phyloP scores from a whole-genome alignment of 768 basidiomycete species.

The Boletales sp. region DNA sequence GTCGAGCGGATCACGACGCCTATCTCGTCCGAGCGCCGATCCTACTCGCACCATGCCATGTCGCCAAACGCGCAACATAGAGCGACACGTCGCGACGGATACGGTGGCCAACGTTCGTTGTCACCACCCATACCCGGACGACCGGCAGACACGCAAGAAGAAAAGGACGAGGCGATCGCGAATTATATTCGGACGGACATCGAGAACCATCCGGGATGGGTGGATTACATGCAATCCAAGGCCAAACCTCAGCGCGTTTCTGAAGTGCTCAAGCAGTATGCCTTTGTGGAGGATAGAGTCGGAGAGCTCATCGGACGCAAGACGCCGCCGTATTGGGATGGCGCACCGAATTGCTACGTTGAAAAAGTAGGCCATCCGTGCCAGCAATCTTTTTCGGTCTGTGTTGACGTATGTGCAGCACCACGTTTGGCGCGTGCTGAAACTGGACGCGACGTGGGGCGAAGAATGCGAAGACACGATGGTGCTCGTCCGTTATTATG shows the following conservation, averaged over 20 bases:
- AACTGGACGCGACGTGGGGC: conserved; percentile 40
- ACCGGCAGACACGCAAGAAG: conserved; percentile 33
- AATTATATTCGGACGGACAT: conserved; percentile 43
- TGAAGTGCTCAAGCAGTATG: conserved; percentile 47
- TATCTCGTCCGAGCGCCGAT: conserved; percentile 13
- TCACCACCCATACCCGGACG: conserved; percentile 27
- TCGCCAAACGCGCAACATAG: conserved; percentile 8
- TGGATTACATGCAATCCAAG: conserved; percentile 43
- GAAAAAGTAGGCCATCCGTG: conserved; percentile 38
- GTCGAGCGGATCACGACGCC: conserved; percentile 9
- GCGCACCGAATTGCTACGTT: conserved; percentile 35
- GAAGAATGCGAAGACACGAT: conserved; percentile 49
- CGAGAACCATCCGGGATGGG: conserved; percentile 43
- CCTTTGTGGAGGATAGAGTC: conserved; percentile 48
- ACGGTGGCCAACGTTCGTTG: conserved; percentile 3
- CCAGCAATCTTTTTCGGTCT: neutral
- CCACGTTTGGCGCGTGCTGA: conserved; percentile 54
- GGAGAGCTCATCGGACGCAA: conserved; percentile 41
- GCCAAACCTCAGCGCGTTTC: conserved; percentile 38
- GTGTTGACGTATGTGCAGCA: conserved; percentile 16
- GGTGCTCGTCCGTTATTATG: conserved; percentile 51
- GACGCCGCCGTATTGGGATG: conserved; percentile 41
- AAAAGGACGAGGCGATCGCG: conserved; percentile 40
- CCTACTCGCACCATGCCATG: conserved; percentile 9
- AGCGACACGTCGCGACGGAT: neutral